phyloP scores from a whole-genome alignment of 2,329 filamentous ascomycete species.

The Ceratocystis colombiana region DNA sequence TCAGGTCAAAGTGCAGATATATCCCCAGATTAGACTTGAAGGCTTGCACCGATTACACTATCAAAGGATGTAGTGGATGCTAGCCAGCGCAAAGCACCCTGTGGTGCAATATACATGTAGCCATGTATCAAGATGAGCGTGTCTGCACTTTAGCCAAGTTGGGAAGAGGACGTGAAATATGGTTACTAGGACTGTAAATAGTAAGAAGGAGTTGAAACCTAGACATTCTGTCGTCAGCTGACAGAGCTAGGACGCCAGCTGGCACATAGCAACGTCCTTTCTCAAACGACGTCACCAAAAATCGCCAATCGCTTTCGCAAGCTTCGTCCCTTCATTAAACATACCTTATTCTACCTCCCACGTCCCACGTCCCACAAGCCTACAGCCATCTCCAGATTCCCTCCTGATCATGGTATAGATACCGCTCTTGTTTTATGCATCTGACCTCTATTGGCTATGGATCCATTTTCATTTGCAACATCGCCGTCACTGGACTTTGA shows the following conservation, averaged over 20 bases:
- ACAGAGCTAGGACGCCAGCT: neutral
- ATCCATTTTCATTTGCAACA: constrained; percentile 89
- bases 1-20: too few relatives aligned
- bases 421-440: neutral
- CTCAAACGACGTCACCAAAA: constrained; percentile 19
- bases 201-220: neutral
- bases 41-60: too few relatives aligned
- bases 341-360: too few relatives aligned
- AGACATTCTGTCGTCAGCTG: neutral
- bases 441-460: constrained; percentile 48
- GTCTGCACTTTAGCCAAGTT: constrained; percentile 18
- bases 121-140: neutral
- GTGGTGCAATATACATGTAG: neutral
- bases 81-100: neutral
- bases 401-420: neutral
- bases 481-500: constrained; percentile 74
- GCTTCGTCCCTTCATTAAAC: neutral
- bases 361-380: neutral
- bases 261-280: neutral
- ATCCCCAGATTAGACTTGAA: too few relatives aligned
- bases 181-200: neutral
- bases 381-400: neutral
- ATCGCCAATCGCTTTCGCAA: neutral
- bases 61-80: too few relatives aligned
- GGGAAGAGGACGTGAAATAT: constrained; percentile 4